Evolutionary conservation across 805 yeast genomes (phyloP), one percentile per base, ranked within the genome.

Genomic region (Suhomyces emberorum): DNA sequence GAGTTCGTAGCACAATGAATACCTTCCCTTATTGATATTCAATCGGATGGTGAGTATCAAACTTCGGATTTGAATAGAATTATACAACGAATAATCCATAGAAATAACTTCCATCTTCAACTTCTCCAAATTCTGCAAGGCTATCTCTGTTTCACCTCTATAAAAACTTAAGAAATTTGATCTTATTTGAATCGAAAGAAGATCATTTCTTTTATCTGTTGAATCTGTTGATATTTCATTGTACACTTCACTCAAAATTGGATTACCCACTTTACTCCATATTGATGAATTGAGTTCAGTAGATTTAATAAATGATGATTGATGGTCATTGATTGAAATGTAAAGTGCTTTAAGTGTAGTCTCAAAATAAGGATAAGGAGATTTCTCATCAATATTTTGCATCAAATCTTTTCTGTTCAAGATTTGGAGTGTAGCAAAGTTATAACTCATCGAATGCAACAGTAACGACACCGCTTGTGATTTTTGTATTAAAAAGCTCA

Each of bases 391-490:
- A 4, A 5, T n/a, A 5, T 56, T 57, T 7, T 56, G 52, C 29
- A 76, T 53, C 2, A 73, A 57, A 0, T 68, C 72, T 6, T 83
- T 81, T 45, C 70, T 75, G 30, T 74, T 52, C 56, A 81, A 62
- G 21, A 70, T 46, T 40, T 79, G 76, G 2, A 75, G 54, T 0
- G 83, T 76, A 48, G 83, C 88, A 43, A 78, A 77, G 44, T 80
- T 79, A 51, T 76, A 81, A 7, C 87, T 79, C 52, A 77, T 70
- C 2, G 89, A 75, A 40, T 70, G 77, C 44, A 73, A 59, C 50
- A 58, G 65, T 35, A 67, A 54, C 16, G 78, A 65, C 9, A 70
- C 73, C 35, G 68, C 66, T 43, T 69, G 74, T 0, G 84, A 70
- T 47, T 77, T 76, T 15, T 70, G 58, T 19, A 76, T 71, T 28